Percentiles rank a stretch among this genome's conserved stretches.
Evolutionary conservation across 208 protist species (phyloP).

Genomic region (Trypanosoma congolense): DNA sequence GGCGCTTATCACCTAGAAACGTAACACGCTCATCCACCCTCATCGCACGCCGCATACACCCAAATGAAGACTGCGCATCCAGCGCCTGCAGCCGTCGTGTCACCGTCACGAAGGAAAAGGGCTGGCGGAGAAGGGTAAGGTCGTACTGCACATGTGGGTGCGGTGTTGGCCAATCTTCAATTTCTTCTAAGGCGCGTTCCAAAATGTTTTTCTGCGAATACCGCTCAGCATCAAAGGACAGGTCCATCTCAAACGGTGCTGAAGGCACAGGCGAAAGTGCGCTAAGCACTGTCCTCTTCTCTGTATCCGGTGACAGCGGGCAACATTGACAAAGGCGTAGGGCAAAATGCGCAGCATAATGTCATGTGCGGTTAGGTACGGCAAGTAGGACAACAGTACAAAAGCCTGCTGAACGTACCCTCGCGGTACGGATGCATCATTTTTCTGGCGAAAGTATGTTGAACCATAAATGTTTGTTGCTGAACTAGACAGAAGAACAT

Average conservation of each 20-base stretch:
- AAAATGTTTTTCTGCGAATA: conserved; percentile 74
- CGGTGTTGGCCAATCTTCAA: conserved; percentile 71
- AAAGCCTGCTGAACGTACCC: conserved; percentile 86
- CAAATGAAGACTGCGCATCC: neutral
- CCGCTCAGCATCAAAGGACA: conserved; percentile 52
- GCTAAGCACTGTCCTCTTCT: conserved; percentile 54
- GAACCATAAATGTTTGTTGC: conserved; percentile 59
- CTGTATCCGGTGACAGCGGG: conserved; percentile 67
- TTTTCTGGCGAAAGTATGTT: conserved; percentile 82
- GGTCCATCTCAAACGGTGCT: conserved; percentile 54
- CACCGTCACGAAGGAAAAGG: conserved; percentile 72
- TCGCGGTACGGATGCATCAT: conserved; percentile 63
- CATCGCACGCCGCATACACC: conserved; percentile 2
- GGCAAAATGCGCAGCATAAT: conserved; percentile 77
- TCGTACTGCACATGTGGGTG: conserved; percentile 73
- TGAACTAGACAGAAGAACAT: conserved; percentile 10
- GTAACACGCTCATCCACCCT: conserved; percentile 18
- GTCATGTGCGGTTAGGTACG: conserved; percentile 73
- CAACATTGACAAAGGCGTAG: conserved; percentile 81
- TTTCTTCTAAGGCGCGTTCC: conserved; percentile 50
- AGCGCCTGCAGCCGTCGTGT: conserved; percentile 25
- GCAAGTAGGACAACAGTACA: conserved; percentile 72
- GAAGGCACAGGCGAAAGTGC: conserved; percentile 52
- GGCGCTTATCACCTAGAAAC: conserved; percentile 18
- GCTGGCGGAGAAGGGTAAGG: conserved; percentile 61